These are phyloP conservation scores for Daedalea quercina DNA, from an alignment of 768 basidiomycete species.

Conservation along the genomic window DNA sequence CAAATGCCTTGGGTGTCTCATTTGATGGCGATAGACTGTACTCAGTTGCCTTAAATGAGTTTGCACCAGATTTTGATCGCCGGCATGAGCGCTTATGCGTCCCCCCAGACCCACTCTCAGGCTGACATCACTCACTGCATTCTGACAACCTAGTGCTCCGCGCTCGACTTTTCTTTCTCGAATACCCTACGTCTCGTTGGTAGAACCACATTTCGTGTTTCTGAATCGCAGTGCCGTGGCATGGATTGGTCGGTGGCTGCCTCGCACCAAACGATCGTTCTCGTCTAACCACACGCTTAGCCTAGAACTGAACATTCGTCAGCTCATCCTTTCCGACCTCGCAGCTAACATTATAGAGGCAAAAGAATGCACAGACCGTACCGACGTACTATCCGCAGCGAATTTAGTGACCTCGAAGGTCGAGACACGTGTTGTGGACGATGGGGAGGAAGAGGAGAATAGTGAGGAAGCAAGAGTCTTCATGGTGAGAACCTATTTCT, in stretches of 20 bases:
- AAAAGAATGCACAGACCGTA: slow-evolving; percentile 24
- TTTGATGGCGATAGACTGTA: no score
- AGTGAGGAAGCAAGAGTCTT: slow-evolving; percentile 33
- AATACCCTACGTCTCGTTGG: no score
- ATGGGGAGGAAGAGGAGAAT: slow-evolving; percentile 4
- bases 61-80: no score
- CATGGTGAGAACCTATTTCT: slow-evolving; percentile 48
- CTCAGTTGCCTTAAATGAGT: no score
- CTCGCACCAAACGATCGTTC: not conserved
- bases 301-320: slow-evolving; percentile 73
- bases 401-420: slow-evolving; percentile 58
- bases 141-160: no score
- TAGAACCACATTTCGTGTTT: not conserved
- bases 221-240: not conserved
- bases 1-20: no score
- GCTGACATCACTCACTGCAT: no score
- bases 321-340: slow-evolving; percentile 69
- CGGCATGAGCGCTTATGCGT: no score
- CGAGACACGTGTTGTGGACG: slow-evolving; percentile 30
- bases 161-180: no score
- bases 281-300: slow-evolving; percentile 26
- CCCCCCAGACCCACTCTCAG: no score
- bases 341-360: slow-evolving; percentile 48
- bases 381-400: slow-evolving; percentile 39
- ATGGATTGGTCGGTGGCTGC: slow-evolving; percentile 1